Evolutionary conservation across 768 basidiomycete genomes (phyloP).

Genomic region (Mrakia blollopis): DNA sequence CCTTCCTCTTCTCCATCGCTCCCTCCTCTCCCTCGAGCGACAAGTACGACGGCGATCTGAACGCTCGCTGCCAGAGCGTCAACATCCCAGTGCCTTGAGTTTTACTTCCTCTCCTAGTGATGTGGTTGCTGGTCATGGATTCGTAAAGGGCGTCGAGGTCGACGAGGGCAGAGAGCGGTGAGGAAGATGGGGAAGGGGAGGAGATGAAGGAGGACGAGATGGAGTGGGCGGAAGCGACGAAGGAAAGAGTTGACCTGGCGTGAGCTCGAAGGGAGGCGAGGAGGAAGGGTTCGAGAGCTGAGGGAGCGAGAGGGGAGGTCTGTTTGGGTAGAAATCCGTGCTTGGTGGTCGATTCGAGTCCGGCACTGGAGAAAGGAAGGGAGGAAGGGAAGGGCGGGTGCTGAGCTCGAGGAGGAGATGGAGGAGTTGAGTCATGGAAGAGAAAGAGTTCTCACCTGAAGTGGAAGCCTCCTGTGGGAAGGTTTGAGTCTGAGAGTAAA

Average conservation of each 20-base stretch:
- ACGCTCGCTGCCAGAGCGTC: constrained; percentile 76
- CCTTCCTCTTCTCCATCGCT: constrained; percentile 34
- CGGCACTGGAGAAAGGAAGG: constrained; percentile 17
- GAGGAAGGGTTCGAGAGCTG: constrained; percentile 55
- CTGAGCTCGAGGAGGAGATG: constrained; percentile 10
- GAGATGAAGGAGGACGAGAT: constrained; percentile 3
- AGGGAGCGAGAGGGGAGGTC: constrained; percentile 41
- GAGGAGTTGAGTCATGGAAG: constrained; percentile 69
- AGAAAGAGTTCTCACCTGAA: constrained; percentile 14
- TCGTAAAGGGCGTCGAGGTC: constrained; percentile 74
- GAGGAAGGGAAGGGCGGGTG: background rate
- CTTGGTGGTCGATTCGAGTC: constrained; percentile 49
- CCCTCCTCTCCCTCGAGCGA: constrained; percentile 38
- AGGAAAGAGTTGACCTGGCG: constrained; percentile 66
- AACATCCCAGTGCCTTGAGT: constrained; percentile 90
- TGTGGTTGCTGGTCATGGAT: constrained; percentile 80
- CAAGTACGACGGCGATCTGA: constrained; percentile 54
- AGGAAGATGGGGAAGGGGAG: background rate
- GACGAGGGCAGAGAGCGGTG: constrained; percentile 44
- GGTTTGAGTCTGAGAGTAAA: constrained; percentile 81
- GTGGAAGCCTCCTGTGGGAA: constrained; percentile 87
- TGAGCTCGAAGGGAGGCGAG: constrained; percentile 71
- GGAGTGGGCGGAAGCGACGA: constrained; percentile 67
- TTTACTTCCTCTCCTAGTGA: constrained; percentile 76
- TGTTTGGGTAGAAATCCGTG: constrained; percentile 63